Conservation (phyloP, 208 protist genomes). For the Leishmania turanica region DNA sequence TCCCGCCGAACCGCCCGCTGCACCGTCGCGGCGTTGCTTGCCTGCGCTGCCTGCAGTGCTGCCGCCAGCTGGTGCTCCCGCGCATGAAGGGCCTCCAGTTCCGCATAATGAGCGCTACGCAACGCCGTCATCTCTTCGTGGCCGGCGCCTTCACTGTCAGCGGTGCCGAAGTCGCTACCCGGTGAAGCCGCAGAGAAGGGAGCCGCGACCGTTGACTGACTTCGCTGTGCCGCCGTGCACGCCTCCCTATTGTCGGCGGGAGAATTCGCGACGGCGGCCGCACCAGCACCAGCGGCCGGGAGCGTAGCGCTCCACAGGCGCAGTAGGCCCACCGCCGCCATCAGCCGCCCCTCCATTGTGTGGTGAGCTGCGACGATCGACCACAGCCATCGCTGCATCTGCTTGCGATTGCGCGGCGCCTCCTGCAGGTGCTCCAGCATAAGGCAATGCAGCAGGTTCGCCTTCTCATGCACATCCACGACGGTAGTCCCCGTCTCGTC, state of each 20-base stretch:
- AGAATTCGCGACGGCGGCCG: background rate
- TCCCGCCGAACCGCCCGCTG: constrained; percentile 44
- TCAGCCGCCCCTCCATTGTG: constrained; percentile 64
- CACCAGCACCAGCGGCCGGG: background rate
- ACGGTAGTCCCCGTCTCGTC: constrained; percentile 12
- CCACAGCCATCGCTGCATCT: constrained; percentile 79
- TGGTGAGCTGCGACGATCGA: constrained; percentile 65
- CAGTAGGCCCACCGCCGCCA: constrained; percentile 50
- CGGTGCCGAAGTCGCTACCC: background rate
- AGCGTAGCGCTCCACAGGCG: constrained; percentile 10
- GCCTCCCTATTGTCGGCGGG: background rate
- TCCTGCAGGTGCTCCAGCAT: constrained; percentile 59
- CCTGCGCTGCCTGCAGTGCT: constrained; percentile 20
- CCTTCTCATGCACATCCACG: constrained; percentile 56
- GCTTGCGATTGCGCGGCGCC: constrained; percentile 31
- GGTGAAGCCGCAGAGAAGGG: background rate
- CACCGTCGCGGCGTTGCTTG: constrained; percentile 9
- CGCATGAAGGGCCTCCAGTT: constrained; percentile 40
- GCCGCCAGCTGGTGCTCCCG: constrained; percentile 45
- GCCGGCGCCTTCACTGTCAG: background rate
- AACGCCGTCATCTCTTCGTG: background rate
- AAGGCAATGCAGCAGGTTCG: constrained; percentile 64
- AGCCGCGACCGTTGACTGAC: constrained; percentile 18
- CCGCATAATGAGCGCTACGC: constrained; percentile 22
- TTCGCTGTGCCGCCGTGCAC: background rate